Evolutionary conservation across 805 yeast species (phyloP).

Genomic region (Saturnispora hagleri): DNA sequence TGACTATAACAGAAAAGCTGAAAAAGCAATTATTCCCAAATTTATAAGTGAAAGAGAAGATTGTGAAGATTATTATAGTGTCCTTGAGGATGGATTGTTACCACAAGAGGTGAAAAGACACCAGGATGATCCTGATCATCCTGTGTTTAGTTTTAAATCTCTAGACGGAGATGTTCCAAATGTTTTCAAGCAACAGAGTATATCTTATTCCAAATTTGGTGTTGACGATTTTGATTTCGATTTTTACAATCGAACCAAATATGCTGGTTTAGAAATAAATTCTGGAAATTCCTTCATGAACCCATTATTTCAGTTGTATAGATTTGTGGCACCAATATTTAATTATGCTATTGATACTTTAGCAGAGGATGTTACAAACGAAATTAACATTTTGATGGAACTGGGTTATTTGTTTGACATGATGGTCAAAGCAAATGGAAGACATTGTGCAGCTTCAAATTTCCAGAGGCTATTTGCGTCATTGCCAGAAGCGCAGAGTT

Average conservation of each 20-base stretch:
- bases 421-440: conserved; percentile 74
- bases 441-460: conserved; percentile 74
- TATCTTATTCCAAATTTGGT: conserved; percentile 82
- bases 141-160: conserved; percentile 25
- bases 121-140: not conserved
- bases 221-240: conserved; percentile 90
- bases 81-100: conserved; percentile 7
- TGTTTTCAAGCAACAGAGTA: conserved; percentile 64
- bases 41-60: conserved; percentile 51
- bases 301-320: conserved; percentile 66
- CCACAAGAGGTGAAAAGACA: conserved; percentile 15
- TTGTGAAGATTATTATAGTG: conserved; percentile 18
- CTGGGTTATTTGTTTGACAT: conserved; percentile 86
- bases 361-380: conserved; percentile 40
- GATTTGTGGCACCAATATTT: conserved; percentile 67
- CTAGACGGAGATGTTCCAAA: conserved; percentile 47
- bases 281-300: conserved; percentile 72
- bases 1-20: conserved; percentile 30
- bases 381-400: conserved; percentile 57
- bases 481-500: conserved; percentile 39
- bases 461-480: conserved; percentile 49
- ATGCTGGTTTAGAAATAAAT: conserved; percentile 85
- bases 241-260: conserved; percentile 64
- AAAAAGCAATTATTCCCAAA: conserved; percentile 31
- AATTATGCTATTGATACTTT: conserved; percentile 52